Conservation (phyloP, 805 yeast genomes). For the Ogataea methanolica region DNA sequence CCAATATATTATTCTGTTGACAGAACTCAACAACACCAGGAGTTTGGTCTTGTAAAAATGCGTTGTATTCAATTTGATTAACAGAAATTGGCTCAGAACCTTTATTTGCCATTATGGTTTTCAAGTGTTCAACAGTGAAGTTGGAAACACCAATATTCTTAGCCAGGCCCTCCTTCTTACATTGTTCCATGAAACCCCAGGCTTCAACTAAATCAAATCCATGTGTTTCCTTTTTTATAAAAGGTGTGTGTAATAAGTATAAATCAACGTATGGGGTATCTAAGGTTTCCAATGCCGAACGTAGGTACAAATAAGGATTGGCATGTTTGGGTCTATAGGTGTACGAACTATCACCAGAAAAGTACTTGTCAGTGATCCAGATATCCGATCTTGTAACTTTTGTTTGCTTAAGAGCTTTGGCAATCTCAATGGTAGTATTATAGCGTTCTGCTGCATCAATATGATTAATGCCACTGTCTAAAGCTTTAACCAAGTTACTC, state of each 20-base stretch:
- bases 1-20: conserved; percentile 41
- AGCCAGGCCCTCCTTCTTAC: conserved; percentile 49
- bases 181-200: conserved; percentile 54
- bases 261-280: conserved; percentile 49
- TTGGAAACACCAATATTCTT: conserved; percentile 68
- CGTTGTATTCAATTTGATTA: conserved; percentile 67
- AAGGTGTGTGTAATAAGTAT: conserved; percentile 60
- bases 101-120: conserved; percentile 36
- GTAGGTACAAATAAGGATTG: conserved; percentile 44
- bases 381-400: conserved; percentile 39
- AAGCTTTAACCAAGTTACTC: conserved; percentile 38
- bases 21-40: conserved; percentile 52
- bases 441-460: conserved; percentile 66
- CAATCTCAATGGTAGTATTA: conserved; percentile 54
- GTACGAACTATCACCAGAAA: conserved; percentile 31
- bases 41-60: conserved; percentile 61
- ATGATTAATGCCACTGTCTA: conserved; percentile 48
- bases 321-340: conserved; percentile 27
- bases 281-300: conserved; percentile 32
- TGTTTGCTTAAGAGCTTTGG: conserved; percentile 40
- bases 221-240: conserved; percentile 38
- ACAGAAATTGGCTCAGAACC: conserved; percentile 49
- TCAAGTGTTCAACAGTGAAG: conserved; percentile 47
- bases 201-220: conserved; percentile 47
- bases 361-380: conserved; percentile 59